Evolutionary conservation across 495 filamentous ascomycete genomes (phyloP).

Genomic region (Niebla homalea): DNA sequence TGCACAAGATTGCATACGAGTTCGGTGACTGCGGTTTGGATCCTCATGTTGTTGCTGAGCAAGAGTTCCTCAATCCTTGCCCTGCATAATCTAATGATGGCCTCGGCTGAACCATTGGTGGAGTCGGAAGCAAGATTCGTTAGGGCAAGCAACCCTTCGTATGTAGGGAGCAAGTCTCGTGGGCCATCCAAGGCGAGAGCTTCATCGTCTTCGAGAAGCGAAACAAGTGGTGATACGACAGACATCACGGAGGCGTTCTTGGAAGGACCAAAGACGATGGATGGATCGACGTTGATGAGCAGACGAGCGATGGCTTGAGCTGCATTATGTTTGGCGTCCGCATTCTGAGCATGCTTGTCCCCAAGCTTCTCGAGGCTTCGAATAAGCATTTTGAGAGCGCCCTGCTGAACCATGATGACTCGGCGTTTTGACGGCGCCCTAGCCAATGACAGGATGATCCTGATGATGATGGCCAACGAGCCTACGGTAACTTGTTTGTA

Average conservation of each 20-base stretch:
- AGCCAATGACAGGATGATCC: conserved; percentile 65
- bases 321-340: conserved; percentile 43
- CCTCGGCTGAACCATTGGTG: conserved; percentile 49
- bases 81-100: conserved; percentile 62
- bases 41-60: conserved; percentile 56
- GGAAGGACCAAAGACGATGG: conserved; percentile 68
- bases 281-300: conserved; percentile 76
- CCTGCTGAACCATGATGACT: conserved; percentile 75
- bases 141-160: conserved; percentile 80
- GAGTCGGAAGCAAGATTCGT: conserved; percentile 82
- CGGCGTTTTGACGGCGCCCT: conserved; percentile 50
- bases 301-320: conserved; percentile 86
- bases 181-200: conserved; percentile 41
- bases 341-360: conserved; percentile 23
- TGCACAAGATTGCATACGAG: conserved; percentile 86
- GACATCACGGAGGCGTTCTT: conserved; percentile 58
- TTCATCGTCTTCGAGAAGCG: conserved; percentile 42
- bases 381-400: conserved; percentile 73
- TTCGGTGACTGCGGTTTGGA: conserved; percentile 76
- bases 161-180: conserved; percentile 73
- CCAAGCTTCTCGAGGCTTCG: conserved; percentile 48
- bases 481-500: conserved; percentile 51
- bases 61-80: conserved; percentile 67
- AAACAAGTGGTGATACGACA: conserved; percentile 64
- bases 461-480: conserved; percentile 53